These are phyloP conservation scores for Leccinum disarticulatum DNA, from an alignment of 768 basidiomycete species.

Conservation along the genomic window DNA sequence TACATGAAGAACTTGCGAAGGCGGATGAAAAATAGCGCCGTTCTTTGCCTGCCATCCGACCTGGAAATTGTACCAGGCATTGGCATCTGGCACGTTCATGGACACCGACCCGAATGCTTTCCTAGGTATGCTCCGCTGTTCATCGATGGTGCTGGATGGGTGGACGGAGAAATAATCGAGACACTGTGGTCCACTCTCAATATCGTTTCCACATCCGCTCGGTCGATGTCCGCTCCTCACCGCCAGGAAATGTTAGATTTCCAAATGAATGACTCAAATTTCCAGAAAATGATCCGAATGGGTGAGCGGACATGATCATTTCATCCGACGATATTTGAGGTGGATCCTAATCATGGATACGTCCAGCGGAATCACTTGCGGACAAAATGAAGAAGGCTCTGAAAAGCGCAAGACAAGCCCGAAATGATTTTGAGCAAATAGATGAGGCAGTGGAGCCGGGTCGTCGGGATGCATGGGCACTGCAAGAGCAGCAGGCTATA, in stretches of 20 bases:
- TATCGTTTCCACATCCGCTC: not conserved
- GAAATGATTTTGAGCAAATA: not conserved
- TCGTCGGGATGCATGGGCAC: not conserved
- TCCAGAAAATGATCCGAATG: constrained; percentile 6
- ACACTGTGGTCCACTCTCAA: constrained; percentile 2
- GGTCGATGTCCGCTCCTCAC: not conserved
- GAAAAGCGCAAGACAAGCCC: not conserved
- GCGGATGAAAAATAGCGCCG: not conserved
- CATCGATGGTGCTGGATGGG: not conserved
- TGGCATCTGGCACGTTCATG: constrained; percentile 29
- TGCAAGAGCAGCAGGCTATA: not conserved
- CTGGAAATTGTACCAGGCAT: constrained; percentile 16
- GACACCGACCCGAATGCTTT: constrained; percentile 25
- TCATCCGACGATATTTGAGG: not conserved
- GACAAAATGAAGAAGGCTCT: too few species aligned
- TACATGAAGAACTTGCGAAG: constrained; percentile 5
- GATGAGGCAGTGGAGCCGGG: not conserved
- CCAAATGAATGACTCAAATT: constrained; percentile 12
- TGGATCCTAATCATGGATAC: not conserved
- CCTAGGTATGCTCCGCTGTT: not conserved
- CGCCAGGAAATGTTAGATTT: constrained; percentile 5
- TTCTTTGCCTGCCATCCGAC: not conserved
- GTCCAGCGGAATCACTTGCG: not conserved
- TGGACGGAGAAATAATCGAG: constrained; percentile 11
- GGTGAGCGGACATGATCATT: not conserved